Evolutionary conservation across 306 rosid genomes (phyloP), one percentile per base, ranked within the genome.

Genomic region (Lathyrus sativus): DNA sequence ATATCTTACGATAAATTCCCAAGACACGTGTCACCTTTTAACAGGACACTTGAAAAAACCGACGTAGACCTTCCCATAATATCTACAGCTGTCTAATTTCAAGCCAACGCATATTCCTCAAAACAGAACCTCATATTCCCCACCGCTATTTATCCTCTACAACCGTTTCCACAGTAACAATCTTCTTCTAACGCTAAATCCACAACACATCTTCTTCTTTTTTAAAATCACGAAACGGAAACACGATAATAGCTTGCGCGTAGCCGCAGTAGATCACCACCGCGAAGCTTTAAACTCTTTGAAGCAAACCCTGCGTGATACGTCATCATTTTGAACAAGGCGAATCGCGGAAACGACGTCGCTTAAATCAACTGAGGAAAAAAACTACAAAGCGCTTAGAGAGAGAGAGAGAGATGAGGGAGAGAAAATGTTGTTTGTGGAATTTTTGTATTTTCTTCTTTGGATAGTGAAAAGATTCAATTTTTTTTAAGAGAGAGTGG

Each of bases 51-150:
- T 1, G 2, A 53, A 38, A 55, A 28, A 74, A 74, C 79, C 59
- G 76, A 79, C 83, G 38, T 74, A 45, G 61, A 70, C 75, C 54
- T 33, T 35, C 31, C 57, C 71, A 41, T 49, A 29, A 55, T 46
- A 54, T 76, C 42, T 3, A 29, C 73, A 72, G 65, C 62, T 61
- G 75, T 46, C 31, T 37, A 11, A 63, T 9, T 68, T 22, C 1
- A 45, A 58, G 46, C 57, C 45, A 57, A 57, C 65, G 82, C 58
- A 79, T 79, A 79, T 79, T 79, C 83, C 76, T 44, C 50, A 17
- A 0, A 4, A 24, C 4, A 13, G 24, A 0, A 44, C 45, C 69
- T 13, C 18, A 70, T 77, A 58, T 70, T 76, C 71, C 6, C 31
- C 29, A 3, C 10, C 35, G 17, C 11, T 0, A 11, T 0, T 6